phyloP scores from a whole-genome alignment of 345 rosid genomes.

The Isatis tinctoria region DNA sequence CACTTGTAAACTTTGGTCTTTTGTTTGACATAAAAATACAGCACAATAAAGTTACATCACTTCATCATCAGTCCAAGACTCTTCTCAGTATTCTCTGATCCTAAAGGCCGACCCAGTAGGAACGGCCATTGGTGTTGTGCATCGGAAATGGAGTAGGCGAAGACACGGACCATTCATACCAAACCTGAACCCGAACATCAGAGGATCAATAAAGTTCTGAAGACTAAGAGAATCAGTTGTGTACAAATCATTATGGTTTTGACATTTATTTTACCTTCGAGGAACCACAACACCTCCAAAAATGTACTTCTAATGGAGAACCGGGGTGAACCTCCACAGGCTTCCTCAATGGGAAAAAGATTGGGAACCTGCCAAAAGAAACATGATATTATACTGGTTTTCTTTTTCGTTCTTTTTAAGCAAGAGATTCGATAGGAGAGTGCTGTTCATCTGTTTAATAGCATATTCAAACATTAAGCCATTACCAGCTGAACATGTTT shows the following conservation, averaged over 20 bases:
- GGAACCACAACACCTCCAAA: conserved; percentile 87
- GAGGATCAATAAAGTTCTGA: neutral
- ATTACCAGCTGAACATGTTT: conserved; percentile 98
- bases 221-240: neutral
- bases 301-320: conserved; percentile 71
- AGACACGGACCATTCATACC: conserved; percentile 94
- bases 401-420: neutral
- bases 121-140: conserved; percentile 94
- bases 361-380: conserved; percentile 66
- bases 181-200: conserved; percentile 48
- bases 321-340: conserved; percentile 59
- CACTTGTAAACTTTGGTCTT: conserved; percentile 17
- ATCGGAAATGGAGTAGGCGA: conserved; percentile 61
- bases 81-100: neutral
- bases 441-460: neutral
- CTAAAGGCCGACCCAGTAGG: conserved; percentile 96
- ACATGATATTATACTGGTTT: neutral
- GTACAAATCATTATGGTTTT: neutral
- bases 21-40: conserved; percentile 12
- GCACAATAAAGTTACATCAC: conserved; percentile 13
- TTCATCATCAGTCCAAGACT: neutral
- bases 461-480: neutral
- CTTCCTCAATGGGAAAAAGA: conserved; percentile 88
- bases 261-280: conserved; percentile 53
- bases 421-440: neutral